These are phyloP conservation scores for Dothideomycetidae sp. DNA, from an alignment of 2,329 filamentous ascomycete genomes.

Conservation along the genomic window DNA sequence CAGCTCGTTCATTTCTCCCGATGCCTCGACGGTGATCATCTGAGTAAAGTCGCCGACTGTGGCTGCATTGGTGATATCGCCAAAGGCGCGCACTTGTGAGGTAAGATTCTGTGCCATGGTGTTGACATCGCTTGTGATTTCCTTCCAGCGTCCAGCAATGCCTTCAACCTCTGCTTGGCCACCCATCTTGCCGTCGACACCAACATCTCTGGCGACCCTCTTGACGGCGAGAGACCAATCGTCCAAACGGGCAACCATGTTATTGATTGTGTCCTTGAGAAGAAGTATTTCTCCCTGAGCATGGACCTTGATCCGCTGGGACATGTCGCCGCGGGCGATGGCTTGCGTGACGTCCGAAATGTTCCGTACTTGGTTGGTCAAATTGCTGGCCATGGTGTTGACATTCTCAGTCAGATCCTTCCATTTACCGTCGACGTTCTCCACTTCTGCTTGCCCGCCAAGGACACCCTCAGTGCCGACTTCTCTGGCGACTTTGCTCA, in stretches of 20 bases:
- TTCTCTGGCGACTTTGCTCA: slow-evolving; percentile 51
- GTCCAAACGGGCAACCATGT: slow-evolving; percentile 92
- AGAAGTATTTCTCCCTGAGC: slow-evolving; percentile 90
- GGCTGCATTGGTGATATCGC: slow-evolving; percentile 94
- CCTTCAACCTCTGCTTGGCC: slow-evolving; percentile 90
- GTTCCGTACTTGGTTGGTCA: slow-evolving; percentile 60
- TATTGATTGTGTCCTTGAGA: slow-evolving; percentile 91
- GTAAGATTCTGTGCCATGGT: slow-evolving; percentile 77
- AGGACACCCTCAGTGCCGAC: slow-evolving; percentile 50
- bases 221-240: slow-evolving; percentile 96
- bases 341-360: slow-evolving; percentile 91
- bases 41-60: slow-evolving; percentile 97
- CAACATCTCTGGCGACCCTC: slow-evolving; percentile 88
- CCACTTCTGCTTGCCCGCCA: slow-evolving; percentile 49
- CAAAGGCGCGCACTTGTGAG: slow-evolving; percentile 93
- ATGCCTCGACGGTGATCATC: slow-evolving; percentile 90
- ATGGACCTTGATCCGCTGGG: slow-evolving; percentile 86
- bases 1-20: slow-evolving; percentile 96
- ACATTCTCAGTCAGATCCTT: slow-evolving; percentile 53
- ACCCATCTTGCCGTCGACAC: slow-evolving; percentile 96
- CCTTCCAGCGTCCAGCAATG: slow-evolving; percentile 89
- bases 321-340: slow-evolving; percentile 91
- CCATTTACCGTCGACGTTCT: slow-evolving; percentile 53
- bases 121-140: slow-evolving; percentile 94
- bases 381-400: slow-evolving; percentile 52